Evolutionary conservation across 2,329 filamentous ascomycete species (phyloP).

Genomic region (Epichloe sp.): DNA sequence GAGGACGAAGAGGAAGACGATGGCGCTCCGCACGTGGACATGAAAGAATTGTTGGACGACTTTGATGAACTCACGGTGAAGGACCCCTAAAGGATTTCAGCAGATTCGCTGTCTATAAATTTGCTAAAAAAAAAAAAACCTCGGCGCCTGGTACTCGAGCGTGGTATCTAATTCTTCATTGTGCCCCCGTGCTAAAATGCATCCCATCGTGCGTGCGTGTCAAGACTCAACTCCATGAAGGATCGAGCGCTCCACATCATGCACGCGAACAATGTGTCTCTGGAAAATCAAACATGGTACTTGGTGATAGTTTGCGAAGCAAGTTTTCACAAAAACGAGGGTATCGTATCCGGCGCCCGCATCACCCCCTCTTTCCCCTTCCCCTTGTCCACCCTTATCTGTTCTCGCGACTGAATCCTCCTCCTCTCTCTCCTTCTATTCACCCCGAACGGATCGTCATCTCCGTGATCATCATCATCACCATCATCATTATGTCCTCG

Average conservation of each 20-base stretch:
- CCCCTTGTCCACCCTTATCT: slow-evolving; percentile 8
- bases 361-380: not conserved
- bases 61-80: slow-evolving; percentile 65
- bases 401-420: slow-evolving; percentile 18
- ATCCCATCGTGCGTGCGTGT: too few relatives aligned
- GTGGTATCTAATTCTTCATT: too few relatives aligned
- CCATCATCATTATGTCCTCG: not conserved
- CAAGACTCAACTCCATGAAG: too few relatives aligned
- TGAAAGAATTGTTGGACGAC: slow-evolving; percentile 79
- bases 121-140: not conserved
- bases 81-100: slow-evolving; percentile 9
- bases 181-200: too few relatives aligned
- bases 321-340: slow-evolving; percentile 20
- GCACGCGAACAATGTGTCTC: too few relatives aligned
- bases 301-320: too few relatives aligned
- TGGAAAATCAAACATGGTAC: too few relatives aligned
- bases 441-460: slow-evolving; percentile 24
- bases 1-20: slow-evolving; percentile 45
- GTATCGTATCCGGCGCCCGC: slow-evolving; percentile 19
- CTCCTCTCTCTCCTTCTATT: slow-evolving; percentile 16
- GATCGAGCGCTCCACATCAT: too few relatives aligned
- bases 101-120: not conserved
- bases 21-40: slow-evolving; percentile 55
- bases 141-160: too few relatives aligned
- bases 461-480: slow-evolving; percentile 10